A percentile compares a stretch with the other conserved stretches of the same genome.
These are phyloP conservation scores for Suhomyces tanzawaensis DNA, from an alignment of 805 yeast species.

Conservation along the genomic window DNA sequence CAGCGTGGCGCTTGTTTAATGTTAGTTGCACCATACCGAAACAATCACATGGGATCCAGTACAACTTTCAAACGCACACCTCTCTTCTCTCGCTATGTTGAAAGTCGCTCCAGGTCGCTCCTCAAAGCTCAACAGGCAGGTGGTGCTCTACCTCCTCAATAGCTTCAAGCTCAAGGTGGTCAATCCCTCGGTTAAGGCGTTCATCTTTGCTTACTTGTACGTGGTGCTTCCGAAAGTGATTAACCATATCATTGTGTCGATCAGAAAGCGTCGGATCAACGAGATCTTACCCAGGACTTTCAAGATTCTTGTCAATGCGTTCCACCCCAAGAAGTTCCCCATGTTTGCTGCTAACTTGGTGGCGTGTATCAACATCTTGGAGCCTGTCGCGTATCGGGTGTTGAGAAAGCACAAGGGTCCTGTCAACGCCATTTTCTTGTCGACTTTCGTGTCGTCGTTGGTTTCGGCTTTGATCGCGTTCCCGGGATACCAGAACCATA, in stretches of 20 bases:
- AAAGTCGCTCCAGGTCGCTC: no score
- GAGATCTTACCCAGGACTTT: constrained; percentile 14
- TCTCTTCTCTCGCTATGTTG: no score
- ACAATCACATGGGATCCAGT: constrained; percentile 1
- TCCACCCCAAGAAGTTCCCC: constrained; percentile 34
- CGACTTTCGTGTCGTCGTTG: constrained; percentile 30
- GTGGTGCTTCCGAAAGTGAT: constrained; percentile 32
- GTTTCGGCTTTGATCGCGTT: constrained; percentile 27
- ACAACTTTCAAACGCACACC: no score
- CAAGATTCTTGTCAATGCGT: constrained; percentile 21
- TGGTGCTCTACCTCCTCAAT: constrained; percentile 1
- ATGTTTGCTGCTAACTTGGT: constrained; percentile 31
- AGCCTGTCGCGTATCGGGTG: constrained; percentile 5
- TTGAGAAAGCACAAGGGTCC: background rate
- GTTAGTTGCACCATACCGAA: background rate
- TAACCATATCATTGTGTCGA: constrained; percentile 11
- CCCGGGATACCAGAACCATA: constrained; percentile 32
- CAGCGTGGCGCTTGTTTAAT: background rate
- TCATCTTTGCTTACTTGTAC: constrained; percentile 32
- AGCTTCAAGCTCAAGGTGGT: constrained; percentile 1
- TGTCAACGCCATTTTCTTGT: constrained; percentile 10
- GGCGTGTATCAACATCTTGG: constrained; percentile 29
- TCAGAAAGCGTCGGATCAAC: constrained; percentile 15
- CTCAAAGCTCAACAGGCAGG: no score
- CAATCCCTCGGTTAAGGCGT: constrained; percentile 27